Conservation (phyloP, 2,329 filamentous ascomycete genomes). For the Colletotrichum sp. region DNA sequence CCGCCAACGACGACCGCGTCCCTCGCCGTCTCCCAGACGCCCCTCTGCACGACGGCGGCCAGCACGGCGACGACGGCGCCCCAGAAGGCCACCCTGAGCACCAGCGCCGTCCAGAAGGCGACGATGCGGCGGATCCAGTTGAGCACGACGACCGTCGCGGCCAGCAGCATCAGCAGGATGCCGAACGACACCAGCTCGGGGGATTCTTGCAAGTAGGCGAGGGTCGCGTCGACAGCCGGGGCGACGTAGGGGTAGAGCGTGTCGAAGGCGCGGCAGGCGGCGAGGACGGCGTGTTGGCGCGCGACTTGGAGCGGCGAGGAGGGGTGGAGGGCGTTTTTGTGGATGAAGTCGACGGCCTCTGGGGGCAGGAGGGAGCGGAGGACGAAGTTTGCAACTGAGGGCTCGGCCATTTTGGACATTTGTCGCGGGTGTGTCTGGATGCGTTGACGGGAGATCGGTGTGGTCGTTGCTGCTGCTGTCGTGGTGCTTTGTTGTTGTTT, state of each 20-base stretch:
- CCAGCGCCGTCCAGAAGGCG: constrained; percentile 77
- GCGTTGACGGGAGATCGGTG: background rate
- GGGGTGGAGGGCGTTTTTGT: constrained; percentile 53
- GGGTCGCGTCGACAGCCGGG: constrained; percentile 45
- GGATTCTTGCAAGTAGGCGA: constrained; percentile 38
- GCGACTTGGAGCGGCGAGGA: constrained; percentile 48
- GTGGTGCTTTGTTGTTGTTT: background rate
- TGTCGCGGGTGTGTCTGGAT: background rate
- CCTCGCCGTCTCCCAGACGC: constrained; percentile 66
- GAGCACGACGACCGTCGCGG: constrained; percentile 69
- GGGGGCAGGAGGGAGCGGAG: constrained; percentile 49
- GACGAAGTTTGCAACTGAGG: constrained; percentile 33
- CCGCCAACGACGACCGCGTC: constrained; percentile 56
- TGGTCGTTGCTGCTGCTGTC: background rate
- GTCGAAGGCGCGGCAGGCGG: constrained; percentile 31
- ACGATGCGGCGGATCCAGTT: constrained; percentile 75
- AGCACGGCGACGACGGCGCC: constrained; percentile 57
- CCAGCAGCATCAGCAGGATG: constrained; percentile 58
- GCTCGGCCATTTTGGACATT: constrained; percentile 31
- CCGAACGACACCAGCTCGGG: constrained; percentile 49
- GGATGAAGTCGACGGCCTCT: constrained; percentile 46
- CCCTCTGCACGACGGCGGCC: constrained; percentile 67
- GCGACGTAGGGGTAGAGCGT: constrained; percentile 45
- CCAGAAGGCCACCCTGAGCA: constrained; percentile 69
- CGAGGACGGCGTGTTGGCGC: constrained; percentile 35